Conservation (phyloP, 345 rosid species). For the Limnanthes douglasii region DNA sequence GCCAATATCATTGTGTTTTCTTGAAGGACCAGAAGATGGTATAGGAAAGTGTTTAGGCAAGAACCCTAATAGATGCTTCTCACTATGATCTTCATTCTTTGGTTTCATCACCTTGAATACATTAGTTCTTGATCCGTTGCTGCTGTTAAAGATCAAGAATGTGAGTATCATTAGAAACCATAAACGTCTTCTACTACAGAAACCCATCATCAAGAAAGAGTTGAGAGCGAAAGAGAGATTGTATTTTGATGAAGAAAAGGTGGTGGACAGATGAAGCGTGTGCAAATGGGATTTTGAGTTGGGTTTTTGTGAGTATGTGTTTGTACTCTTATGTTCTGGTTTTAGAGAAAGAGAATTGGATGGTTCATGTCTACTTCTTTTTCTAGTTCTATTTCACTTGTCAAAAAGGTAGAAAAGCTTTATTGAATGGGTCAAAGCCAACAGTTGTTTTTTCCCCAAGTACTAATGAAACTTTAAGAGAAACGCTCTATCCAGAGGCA, state of each 20-base stretch:
- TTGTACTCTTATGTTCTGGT: no score
- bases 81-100: conserved; percentile 9
- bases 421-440: no score
- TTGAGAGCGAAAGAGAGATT: conserved; percentile 1
- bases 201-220: conserved; percentile 26
- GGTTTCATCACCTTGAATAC: conserved; percentile 33
- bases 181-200: conserved; percentile 17
- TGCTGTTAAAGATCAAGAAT: conserved; percentile 15
- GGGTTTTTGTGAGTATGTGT: conserved; percentile 5
- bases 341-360: no score
- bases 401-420: no score
- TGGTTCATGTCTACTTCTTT: no score
- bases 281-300: conserved; percentile 6
- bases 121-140: conserved; percentile 34
- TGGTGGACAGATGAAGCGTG: conserved; percentile 17
- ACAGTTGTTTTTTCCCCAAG: no score
- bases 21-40: conserved; percentile 86
- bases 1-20: conserved; percentile 84
- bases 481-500: no score
- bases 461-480: no score
- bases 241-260: conserved; percentile 8
- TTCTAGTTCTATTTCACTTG: no score
- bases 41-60: conserved; percentile 73
- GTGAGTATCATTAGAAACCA: conserved; percentile 9
- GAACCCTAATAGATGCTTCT: conserved; percentile 54